Conservation (phyloP, 257 asterid genomes). For the Solanum gandarillasii region DNA sequence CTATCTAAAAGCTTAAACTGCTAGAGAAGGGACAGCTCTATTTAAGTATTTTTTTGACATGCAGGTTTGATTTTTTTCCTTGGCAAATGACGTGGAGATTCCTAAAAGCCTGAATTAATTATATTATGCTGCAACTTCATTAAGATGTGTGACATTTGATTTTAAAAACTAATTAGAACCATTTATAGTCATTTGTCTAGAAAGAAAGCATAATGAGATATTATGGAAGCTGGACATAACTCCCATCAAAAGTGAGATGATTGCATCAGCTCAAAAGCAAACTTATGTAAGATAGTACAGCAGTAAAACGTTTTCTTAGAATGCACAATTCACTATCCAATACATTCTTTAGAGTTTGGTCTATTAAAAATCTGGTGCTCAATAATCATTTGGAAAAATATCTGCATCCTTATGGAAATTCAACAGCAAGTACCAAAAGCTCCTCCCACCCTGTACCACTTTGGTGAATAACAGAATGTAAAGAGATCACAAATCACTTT, state of each 20-base stretch:
- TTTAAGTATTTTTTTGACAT: not conserved
- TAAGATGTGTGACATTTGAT: not conserved
- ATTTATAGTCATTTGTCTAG: not conserved
- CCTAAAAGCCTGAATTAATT: not conserved
- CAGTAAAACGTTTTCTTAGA: not conserved
- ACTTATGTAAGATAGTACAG: not conserved
- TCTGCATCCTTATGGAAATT: not conserved
- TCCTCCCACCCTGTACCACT: not conserved
- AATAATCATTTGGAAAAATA: not conserved
- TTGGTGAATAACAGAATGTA: not conserved
- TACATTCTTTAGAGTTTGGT: not conserved
- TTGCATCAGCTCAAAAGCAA: not conserved
- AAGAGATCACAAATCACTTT: not conserved
- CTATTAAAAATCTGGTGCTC: not conserved
- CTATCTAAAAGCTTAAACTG: not conserved
- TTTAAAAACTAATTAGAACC: not conserved
- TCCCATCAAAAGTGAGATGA: not conserved
- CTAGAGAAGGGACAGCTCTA: not conserved
- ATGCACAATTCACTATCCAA: not conserved
- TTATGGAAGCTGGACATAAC: not conserved
- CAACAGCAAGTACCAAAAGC: not conserved
- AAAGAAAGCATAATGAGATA: not conserved
- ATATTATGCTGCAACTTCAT: not conserved
- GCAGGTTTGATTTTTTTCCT: not conserved
- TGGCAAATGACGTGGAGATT: not conserved